Evolutionary conservation across 345 rosid genomes (phyloP).

Genomic region (Lepidium didymum): DNA sequence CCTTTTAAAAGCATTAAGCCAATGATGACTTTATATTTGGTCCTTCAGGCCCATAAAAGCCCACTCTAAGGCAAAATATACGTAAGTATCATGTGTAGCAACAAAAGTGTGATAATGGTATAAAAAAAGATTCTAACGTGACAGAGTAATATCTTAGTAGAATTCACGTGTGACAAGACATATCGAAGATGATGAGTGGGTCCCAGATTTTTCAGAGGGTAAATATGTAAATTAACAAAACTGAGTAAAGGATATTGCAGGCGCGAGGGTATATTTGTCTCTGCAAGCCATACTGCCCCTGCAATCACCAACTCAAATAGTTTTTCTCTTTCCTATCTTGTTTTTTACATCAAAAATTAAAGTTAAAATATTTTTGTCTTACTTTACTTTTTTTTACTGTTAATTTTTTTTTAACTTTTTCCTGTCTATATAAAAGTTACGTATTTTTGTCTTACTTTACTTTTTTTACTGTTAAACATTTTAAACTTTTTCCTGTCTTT

Average conservation of each 20-base stretch:
- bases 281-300: constrained; percentile 17
- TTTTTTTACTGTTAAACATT: constrained; percentile 13
- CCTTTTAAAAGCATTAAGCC: background rate
- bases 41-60: background rate
- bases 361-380: constrained; percentile 14
- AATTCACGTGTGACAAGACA: constrained; percentile 30
- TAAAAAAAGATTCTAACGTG: background rate
- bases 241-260: constrained; percentile 25
- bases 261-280: constrained; percentile 35
- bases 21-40: background rate
- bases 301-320: background rate
- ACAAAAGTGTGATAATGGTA: background rate
- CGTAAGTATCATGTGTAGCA: too few relatives aligned
- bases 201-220: background rate
- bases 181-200: background rate
- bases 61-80: background rate
- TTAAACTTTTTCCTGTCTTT: background rate
- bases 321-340: background rate
- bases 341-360: background rate
- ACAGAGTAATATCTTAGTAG: background rate
- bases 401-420: background rate
- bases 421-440: background rate
- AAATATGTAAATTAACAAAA: background rate
- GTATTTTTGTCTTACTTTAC: constrained; percentile 22
- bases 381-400: constrained; percentile 20